A percentile compares a stretch with the other conserved stretches of the same genome.
These are phyloP conservation scores for Erysimum cheiranthoides DNA, from an alignment of 345 rosid species.

Conservation along the genomic window DNA sequence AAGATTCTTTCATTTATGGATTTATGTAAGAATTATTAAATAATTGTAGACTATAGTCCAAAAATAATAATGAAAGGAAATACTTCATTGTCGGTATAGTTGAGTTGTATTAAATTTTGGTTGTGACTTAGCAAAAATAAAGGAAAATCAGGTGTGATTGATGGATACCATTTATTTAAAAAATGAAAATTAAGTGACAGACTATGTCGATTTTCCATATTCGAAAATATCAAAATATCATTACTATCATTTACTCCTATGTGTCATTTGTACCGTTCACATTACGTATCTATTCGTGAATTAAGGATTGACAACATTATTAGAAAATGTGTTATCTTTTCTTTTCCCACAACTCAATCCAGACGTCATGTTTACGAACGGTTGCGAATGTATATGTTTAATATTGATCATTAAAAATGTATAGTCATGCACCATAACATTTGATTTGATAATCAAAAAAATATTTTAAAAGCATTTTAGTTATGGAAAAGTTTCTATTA, in stretches of 20 bases:
- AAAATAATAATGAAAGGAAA: constrained; percentile 38
- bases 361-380: background rate
- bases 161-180: constrained; percentile 12
- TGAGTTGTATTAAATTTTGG: constrained; percentile 42
- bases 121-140: constrained; percentile 21
- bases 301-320: background rate
- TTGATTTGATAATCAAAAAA: too few species aligned
- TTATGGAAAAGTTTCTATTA: too few species aligned
- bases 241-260: constrained; percentile 30
- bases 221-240: background rate
- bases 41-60: constrained; percentile 43
- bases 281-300: constrained; percentile 24
- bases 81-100: constrained; percentile 42
- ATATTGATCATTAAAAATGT: too few species aligned
- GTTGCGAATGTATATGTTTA: background rate
- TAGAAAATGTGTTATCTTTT: constrained; percentile 9
- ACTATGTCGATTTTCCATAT: constrained; percentile 29
- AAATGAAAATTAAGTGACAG: background rate
- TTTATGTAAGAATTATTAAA: constrained; percentile 6
- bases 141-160: constrained; percentile 11
- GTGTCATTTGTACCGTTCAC: constrained; percentile 21
- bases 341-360: background rate
- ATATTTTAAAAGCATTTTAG: too few species aligned
- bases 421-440: too few species aligned
- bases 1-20: constrained; percentile 34